Evolutionary conservation across 352 stramenopile genomes (phyloP).

Genomic region (Pythium aquatile): DNA sequence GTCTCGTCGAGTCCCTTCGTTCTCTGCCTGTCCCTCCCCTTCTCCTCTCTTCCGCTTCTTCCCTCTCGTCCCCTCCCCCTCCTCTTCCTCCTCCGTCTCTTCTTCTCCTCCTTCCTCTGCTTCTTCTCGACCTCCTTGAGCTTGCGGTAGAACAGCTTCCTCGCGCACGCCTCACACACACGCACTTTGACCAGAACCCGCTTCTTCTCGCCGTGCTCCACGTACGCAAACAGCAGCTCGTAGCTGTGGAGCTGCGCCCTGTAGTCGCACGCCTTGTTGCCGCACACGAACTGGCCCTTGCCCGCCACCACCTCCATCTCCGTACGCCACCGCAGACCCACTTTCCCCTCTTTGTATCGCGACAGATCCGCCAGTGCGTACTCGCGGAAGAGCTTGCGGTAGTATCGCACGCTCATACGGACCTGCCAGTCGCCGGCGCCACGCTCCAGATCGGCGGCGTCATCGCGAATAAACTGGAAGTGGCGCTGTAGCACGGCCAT

Average conservation of each 20-base stretch:
- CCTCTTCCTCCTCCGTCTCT: constrained; percentile 20
- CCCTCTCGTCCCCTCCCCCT: constrained; percentile 6
- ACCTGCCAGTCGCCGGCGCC: constrained; percentile 64
- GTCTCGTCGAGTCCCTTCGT: not conserved
- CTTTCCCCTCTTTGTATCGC: constrained; percentile 54
- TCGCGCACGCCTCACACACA: constrained; percentile 56
- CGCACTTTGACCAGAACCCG: constrained; percentile 77
- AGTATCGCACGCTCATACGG: constrained; percentile 85
- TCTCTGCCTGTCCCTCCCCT: not conserved
- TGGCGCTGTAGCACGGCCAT: constrained; percentile 43
- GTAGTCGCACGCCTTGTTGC: constrained; percentile 68
- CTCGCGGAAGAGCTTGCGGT: constrained; percentile 78
- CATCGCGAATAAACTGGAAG: constrained; percentile 81
- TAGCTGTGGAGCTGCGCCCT: constrained; percentile 53
- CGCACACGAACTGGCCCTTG: constrained; percentile 82
- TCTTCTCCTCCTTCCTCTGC: constrained; percentile 14
- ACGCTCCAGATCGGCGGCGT: constrained; percentile 50
- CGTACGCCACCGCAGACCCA: constrained; percentile 80
- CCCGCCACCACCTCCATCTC: constrained; percentile 68
- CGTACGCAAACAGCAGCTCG: constrained; percentile 80
- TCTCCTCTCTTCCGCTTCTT: not conserved
- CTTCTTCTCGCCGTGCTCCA: constrained; percentile 62
- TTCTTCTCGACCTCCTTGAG: constrained; percentile 29
- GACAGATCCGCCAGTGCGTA: constrained; percentile 79
- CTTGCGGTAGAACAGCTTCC: constrained; percentile 74